A percentile compares a stretch with the other conserved stretches of the same genome.
These are phyloP conservation scores for Extremus antarcticus DNA, from an alignment of 495 filamentous ascomycete species.

Conservation along the genomic window DNA sequence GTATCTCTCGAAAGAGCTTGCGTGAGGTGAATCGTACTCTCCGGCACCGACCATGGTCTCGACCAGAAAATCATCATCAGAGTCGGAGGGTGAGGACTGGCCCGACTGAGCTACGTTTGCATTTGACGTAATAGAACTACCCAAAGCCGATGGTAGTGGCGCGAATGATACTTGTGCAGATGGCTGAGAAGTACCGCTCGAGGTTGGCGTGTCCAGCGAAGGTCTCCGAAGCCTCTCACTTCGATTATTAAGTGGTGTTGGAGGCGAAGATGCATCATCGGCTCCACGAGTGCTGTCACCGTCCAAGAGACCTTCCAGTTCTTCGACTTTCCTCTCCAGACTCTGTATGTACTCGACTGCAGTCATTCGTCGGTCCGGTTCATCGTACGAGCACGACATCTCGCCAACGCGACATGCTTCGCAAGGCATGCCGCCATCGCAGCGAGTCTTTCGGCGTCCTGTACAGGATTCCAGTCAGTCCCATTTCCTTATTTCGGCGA, in stretches of 20 bases:
- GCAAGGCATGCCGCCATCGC: slow-evolving; percentile 11
- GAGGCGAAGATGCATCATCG: background rate
- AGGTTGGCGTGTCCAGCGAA: background rate
- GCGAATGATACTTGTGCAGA: background rate
- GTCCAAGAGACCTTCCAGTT: background rate
- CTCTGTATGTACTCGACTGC: slow-evolving; percentile 13
- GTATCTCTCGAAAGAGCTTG: background rate
- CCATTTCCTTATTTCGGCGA: background rate
- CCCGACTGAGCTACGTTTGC: too few species aligned
- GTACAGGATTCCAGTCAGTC: background rate
- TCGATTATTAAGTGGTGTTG: background rate
- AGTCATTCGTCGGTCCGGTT: slow-evolving; percentile 10
- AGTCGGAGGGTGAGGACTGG: background rate
- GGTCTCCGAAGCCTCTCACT: background rate
- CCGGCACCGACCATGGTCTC: slow-evolving; percentile 3
- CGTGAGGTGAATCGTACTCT: slow-evolving; percentile 1
- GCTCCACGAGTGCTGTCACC: background rate
- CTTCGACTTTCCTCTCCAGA: slow-evolving; percentile 14
- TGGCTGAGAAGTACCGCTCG: background rate
- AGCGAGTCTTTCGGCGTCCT: slow-evolving; percentile 8
- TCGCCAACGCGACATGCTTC: slow-evolving; percentile 7
- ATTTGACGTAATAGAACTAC: too few species aligned
- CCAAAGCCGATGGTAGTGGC: background rate
- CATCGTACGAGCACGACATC: slow-evolving; percentile 10
- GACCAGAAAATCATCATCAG: background rate